A percentile compares a stretch with the other conserved stretches of the same genome.
phyloP scores from a whole-genome alignment of 140 eudicot genomes.

The Ambrosia hybrid region DNA sequence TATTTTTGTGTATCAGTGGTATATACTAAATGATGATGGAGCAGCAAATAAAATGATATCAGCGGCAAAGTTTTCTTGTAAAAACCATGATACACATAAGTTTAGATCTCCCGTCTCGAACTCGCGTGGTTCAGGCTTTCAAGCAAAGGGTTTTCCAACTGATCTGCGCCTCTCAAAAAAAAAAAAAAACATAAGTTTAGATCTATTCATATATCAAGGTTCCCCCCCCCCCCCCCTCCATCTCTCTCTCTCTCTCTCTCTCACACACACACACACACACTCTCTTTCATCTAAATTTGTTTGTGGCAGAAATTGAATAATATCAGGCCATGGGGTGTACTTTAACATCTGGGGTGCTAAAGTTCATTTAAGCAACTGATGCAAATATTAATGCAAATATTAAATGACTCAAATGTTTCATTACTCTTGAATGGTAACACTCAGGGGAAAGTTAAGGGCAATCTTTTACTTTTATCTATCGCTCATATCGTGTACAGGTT shows the following conservation, averaged over 20 bases:
- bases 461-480: neutral
- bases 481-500: neutral
- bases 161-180: too few species aligned
- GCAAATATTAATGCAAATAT: too few species aligned
- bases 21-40: neutral
- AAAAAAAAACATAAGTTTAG: neutral
- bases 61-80: neutral
- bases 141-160: too few species aligned
- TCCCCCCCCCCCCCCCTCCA: too few species aligned
- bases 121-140: too few species aligned
- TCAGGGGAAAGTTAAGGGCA: neutral
- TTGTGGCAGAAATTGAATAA: too few species aligned
- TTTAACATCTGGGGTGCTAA: too few species aligned
- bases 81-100: neutral
- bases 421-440: neutral
- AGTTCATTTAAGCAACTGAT: too few species aligned
- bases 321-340: neutral
- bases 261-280: neutral
- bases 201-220: neutral
- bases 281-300: neutral
- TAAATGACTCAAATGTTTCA: too few species aligned
- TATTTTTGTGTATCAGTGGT: slow-evolving; percentile 9
- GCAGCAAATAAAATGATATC: neutral
- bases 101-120: too few species aligned
- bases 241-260: too few species aligned